phyloP scores from a whole-genome alignment of 371 early-diverging fungal genomes.

The Mortierella sp. region DNA sequence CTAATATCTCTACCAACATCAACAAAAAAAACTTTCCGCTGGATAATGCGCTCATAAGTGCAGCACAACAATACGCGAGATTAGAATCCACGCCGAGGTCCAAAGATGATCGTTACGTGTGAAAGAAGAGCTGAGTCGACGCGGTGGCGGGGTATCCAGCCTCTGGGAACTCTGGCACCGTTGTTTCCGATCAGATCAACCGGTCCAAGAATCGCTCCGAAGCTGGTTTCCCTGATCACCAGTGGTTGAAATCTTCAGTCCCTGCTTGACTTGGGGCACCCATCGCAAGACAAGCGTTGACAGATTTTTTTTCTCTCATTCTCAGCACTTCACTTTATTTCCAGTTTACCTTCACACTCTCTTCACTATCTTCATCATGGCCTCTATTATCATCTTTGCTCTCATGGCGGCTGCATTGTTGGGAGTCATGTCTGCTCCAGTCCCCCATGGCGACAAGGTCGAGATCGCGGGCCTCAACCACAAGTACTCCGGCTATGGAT shows the following conservation, averaged over 20 bases:
- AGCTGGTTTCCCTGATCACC: neutral
- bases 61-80: neutral
- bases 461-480: neutral
- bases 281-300: neutral
- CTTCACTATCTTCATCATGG: neutral
- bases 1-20: neutral
- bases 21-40: too few relatives aligned
- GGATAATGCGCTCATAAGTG: neutral
- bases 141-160: neutral
- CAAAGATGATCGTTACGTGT: neutral
- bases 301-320: too few relatives aligned
- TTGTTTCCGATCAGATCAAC: neutral
- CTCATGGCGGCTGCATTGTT: conserved; percentile 15
- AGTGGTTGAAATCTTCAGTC: neutral
- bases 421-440: conserved; percentile 17
- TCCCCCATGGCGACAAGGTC: neutral
- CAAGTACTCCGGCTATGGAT: neutral
- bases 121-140: neutral
- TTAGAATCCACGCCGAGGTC: neutral
- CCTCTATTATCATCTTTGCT: conserved; percentile 13
- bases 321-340: too few relatives aligned
- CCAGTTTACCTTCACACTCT: neutral
- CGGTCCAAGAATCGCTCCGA: neutral
- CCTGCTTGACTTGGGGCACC: neutral
- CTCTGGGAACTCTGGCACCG: neutral